A percentile compares a stretch with the other conserved stretches of the same genome.
phyloP scores from a whole-genome alignment of 208 protist genomes.

The Angomonas ambiguus region DNA sequence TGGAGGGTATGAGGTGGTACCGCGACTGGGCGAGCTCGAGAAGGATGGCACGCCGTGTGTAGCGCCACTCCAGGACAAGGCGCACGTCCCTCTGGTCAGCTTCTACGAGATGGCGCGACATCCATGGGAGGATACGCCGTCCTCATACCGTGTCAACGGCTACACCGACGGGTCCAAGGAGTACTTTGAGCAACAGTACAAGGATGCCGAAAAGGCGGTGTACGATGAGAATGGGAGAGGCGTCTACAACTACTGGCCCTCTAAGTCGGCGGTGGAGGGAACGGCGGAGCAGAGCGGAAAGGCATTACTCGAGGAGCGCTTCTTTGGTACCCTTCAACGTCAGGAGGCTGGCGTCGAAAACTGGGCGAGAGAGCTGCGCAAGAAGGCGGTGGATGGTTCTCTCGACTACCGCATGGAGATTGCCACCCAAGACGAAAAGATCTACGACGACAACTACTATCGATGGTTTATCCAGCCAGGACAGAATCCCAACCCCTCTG shows the following conservation, averaged over 20 bases:
- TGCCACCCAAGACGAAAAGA: slow-evolving; percentile 86
- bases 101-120: slow-evolving; percentile 92
- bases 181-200: slow-evolving; percentile 87
- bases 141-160: slow-evolving; percentile 81
- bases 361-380: slow-evolving; percentile 73
- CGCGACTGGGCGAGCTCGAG: slow-evolving; percentile 65
- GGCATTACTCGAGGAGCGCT: slow-evolving; percentile 68
- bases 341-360: slow-evolving; percentile 61
- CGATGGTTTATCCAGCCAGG: slow-evolving; percentile 91
- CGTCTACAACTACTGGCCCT: slow-evolving; percentile 79
- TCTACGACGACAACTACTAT: slow-evolving; percentile 92
- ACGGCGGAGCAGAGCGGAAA: slow-evolving; percentile 32
- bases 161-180: slow-evolving; percentile 84
- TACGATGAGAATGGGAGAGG: slow-evolving; percentile 69
- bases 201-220: slow-evolving; percentile 65
- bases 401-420: slow-evolving; percentile 75
- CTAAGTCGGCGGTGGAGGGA: slow-evolving; percentile 53
- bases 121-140: slow-evolving; percentile 80
- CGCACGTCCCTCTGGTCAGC: slow-evolving; percentile 79
- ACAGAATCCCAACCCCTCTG: slow-evolving; percentile 83
- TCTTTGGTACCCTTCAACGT: slow-evolving; percentile 50
- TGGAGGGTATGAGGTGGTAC: slow-evolving; percentile 70
- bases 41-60: slow-evolving; percentile 36
- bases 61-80: slow-evolving; percentile 47
- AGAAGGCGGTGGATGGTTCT: slow-evolving; percentile 55